phyloP scores from a whole-genome alignment of 2,329 filamentous ascomycete species.

The Cercospora citrullina region DNA sequence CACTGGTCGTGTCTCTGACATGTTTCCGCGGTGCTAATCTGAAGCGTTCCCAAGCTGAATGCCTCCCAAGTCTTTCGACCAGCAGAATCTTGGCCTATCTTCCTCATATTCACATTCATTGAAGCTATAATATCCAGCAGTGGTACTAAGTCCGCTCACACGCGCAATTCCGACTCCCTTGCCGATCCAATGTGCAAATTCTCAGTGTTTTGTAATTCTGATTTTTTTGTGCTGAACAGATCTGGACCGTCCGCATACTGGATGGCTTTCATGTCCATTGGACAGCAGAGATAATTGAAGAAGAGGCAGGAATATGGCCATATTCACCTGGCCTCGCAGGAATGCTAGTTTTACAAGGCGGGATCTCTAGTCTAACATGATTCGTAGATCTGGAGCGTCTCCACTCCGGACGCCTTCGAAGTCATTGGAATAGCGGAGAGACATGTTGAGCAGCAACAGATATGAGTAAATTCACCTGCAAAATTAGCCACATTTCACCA shows the following conservation, averaged over 20 bases:
- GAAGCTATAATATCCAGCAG: no score
- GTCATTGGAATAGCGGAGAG: not conserved
- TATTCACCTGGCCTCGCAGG: not conserved
- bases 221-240: not conserved
- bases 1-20: no score
- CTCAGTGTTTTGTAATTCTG: no score
- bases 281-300: not conserved
- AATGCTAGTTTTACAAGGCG: not conserved
- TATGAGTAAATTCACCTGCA: not conserved
- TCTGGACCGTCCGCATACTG: not conserved
- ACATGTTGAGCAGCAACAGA: not conserved
- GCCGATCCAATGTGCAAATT: no score
- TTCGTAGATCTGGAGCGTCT: not conserved
- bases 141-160: no score
- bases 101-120: not conserved
- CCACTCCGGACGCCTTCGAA: not conserved
- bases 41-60: no score
- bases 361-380: not conserved
- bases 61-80: no score
- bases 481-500: not conserved
- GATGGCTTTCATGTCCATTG: not conserved
- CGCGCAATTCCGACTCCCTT: no score
- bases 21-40: no score
- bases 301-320: not conserved
- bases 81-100: not conserved